Percentiles rank a stretch among this genome's conserved stretches.
phyloP scores from a whole-genome alignment of 352 stramenopile genomes.

The Plasmopara muralis region DNA sequence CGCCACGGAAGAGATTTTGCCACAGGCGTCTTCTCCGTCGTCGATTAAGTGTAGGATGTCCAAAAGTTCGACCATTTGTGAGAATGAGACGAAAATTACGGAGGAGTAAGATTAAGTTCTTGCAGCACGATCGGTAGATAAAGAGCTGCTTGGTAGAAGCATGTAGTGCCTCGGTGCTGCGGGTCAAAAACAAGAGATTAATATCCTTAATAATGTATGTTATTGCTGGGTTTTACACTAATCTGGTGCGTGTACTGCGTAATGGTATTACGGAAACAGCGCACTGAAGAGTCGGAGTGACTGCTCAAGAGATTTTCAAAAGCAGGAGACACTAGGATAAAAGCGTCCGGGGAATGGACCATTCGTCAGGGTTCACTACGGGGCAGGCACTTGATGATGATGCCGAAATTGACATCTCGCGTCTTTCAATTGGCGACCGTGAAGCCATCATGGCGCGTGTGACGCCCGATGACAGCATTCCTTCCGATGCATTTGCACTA shows the following conservation, averaged over 20 bases:
- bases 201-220: constrained; percentile 5
- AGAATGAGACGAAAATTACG: not conserved
- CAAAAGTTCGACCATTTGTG: constrained; percentile 9
- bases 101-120: constrained; percentile 7
- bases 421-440: constrained; percentile 47
- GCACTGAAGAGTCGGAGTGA: constrained; percentile 14
- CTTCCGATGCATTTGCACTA: constrained; percentile 60
- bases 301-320: not conserved
- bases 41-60: constrained; percentile 54
- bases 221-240: constrained; percentile 5
- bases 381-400: constrained; percentile 54
- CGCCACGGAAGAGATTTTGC: constrained; percentile 19
- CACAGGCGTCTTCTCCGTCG: constrained; percentile 14
- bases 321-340: not conserved
- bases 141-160: not conserved
- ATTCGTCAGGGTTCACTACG: constrained; percentile 36
- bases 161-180: not conserved
- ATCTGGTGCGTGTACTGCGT: constrained; percentile 1
- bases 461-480: constrained; percentile 55
- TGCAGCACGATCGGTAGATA: constrained; percentile 19
- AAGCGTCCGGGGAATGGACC: constrained; percentile 25
- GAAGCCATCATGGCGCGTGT: constrained; percentile 69
- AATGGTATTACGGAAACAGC: not conserved
- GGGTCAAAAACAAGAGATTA: constrained; percentile 1
- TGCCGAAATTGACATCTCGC: constrained; percentile 55